Percentiles rank a stretch among this genome's conserved stretches.
phyloP scores from a whole-genome alignment of 1,284 basidiomycete genomes.

The Tylopilus orsonianus region DNA sequence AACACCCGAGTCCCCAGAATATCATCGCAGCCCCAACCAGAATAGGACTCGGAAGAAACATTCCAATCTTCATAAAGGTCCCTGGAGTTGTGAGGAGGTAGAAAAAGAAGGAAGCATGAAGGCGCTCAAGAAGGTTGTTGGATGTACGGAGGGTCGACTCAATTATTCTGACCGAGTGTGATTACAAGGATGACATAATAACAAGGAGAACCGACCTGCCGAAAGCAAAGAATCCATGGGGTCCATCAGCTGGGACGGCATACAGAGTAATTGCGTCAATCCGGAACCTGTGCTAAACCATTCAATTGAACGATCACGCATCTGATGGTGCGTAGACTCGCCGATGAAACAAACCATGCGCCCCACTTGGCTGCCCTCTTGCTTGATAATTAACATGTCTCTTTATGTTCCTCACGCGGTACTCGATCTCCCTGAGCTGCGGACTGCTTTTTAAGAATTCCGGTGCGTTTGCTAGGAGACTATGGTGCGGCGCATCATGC shows the following conservation, averaged over 20 bases:
- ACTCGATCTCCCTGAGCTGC: conserved; percentile 51
- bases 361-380: conserved; percentile 69
- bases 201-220: conserved; percentile 59
- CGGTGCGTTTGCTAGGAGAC: conserved; percentile 49
- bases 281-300: conserved; percentile 62
- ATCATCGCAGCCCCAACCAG: conserved; percentile 81
- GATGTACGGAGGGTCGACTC: conserved; percentile 87
- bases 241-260: conserved; percentile 83
- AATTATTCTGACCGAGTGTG: conserved; percentile 51
- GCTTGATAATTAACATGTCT: conserved; percentile 71
- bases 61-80: conserved; percentile 87
- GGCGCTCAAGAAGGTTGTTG: conserved; percentile 90
- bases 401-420: conserved; percentile 60
- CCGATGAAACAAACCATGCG: conserved; percentile 80
- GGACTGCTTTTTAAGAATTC: conserved; percentile 40
- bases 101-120: conserved; percentile 96
- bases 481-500: conserved; percentile 38
- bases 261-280: conserved; percentile 95
- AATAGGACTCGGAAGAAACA: conserved; percentile 84
- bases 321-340: conserved; percentile 34
- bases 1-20: conserved; percentile 72
- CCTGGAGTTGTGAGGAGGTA: conserved; percentile 78
- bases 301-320: conserved; percentile 7
- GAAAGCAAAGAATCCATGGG: conserved; percentile 93
- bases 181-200: background rate